Conservation (phyloP, 768 basidiomycete genomes). For the Naganishia randhawae region DNA sequence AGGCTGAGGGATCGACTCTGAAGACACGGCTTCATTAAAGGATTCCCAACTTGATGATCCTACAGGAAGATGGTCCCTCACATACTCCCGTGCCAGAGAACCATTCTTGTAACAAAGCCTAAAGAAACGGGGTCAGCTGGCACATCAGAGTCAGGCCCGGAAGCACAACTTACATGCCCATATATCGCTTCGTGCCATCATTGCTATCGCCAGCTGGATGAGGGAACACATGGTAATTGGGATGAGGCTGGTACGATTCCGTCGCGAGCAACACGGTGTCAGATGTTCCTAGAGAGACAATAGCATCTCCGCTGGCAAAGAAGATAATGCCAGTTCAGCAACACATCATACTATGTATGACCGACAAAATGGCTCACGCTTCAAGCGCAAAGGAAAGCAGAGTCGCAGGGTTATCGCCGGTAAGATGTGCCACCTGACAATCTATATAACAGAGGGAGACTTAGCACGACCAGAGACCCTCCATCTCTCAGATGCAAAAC, state of each 20-base stretch:
- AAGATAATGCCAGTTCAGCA: neutral
- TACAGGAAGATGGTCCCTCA: constrained; percentile 60
- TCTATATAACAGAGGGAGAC: constrained; percentile 52
- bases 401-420: constrained; percentile 85
- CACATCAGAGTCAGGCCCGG: neutral
- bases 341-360: neutral
- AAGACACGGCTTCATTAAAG: constrained; percentile 66
- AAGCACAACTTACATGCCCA: constrained; percentile 60
- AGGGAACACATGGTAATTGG: constrained; percentile 49
- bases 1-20: constrained; percentile 51
- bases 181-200: constrained; percentile 55
- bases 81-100: constrained; percentile 71
- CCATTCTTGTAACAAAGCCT: constrained; percentile 51
- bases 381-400: constrained; percentile 56
- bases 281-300: constrained; percentile 82
- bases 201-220: constrained; percentile 53
- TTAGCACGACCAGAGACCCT: neutral
- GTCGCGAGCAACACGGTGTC: constrained; percentile 75
- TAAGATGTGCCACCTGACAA: constrained; percentile 76
- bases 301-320: constrained; percentile 57
- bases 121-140: neutral
- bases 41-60: constrained; percentile 62
- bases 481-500: neutral
- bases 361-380: constrained; percentile 38
- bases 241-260: constrained; percentile 54